phyloP scores from a whole-genome alignment of 1,284 basidiomycete species.

The Sporisorium reilianum region DNA sequence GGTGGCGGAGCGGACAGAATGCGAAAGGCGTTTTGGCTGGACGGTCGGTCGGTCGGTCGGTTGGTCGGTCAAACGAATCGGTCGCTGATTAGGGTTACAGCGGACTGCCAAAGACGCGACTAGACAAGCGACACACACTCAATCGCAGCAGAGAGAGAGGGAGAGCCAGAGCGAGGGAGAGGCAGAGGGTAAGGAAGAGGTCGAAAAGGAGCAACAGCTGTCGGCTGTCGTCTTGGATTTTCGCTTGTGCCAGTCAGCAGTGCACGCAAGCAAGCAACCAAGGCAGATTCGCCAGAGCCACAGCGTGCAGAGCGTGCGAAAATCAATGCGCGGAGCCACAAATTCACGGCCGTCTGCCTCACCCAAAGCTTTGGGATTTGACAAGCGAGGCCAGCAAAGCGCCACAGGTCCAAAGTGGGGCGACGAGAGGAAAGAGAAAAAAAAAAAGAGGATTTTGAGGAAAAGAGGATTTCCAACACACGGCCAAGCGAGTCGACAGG shows the following conservation, averaged over 20 bases:
- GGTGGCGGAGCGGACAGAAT: neutral
- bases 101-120: slow-evolving; percentile 6
- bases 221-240: neutral
- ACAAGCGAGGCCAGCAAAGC: slow-evolving; percentile 11
- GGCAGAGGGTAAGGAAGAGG: neutral
- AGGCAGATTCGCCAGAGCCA: neutral
- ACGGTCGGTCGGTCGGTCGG: neutral
- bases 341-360: slow-evolving; percentile 5
- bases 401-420: slow-evolving; percentile 7
- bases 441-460: neutral
- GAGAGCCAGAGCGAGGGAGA: neutral
- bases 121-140: neutral
- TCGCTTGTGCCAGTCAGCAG: neutral
- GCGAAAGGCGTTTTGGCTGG: neutral
- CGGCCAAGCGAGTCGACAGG: neutral
- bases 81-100: slow-evolving; percentile 8
- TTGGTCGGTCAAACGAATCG: slow-evolving; percentile 1
- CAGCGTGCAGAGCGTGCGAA: slow-evolving; percentile 6
- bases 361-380: neutral
- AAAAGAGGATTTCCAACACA: neutral
- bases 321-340: slow-evolving; percentile 10
- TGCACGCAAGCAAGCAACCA: too few relatives aligned
- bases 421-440: neutral
- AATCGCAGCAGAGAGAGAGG: neutral
- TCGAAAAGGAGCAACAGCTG: neutral